phyloP scores from a whole-genome alignment of 2,329 filamentous ascomycete genomes.

The Neofusicoccum cordaticola region DNA sequence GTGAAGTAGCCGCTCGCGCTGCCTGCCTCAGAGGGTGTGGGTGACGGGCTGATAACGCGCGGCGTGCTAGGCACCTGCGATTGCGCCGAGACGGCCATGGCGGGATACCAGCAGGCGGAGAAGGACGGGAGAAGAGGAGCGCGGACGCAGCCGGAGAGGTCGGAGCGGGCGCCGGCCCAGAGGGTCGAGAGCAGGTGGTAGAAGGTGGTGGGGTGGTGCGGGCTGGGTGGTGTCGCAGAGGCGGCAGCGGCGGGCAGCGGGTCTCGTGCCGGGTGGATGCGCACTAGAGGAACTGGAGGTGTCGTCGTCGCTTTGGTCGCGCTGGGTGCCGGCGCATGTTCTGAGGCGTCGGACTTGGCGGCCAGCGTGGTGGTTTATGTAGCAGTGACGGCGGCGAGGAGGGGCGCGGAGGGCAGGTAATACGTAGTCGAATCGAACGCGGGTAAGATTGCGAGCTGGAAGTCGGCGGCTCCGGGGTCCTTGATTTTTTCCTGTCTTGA shows the following conservation, averaged over 20 bases:
- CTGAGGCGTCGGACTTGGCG: constrained; percentile 7
- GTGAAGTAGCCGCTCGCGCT: constrained; percentile 61
- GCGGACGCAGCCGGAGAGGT: constrained; percentile 31
- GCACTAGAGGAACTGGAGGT: neutral
- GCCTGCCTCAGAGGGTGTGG: constrained; percentile 63
- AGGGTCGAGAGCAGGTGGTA: constrained; percentile 1
- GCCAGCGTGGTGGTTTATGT: constrained; percentile 11
- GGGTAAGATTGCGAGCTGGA: constrained; percentile 12
- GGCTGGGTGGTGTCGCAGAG: neutral
- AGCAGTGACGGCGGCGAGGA: neutral
- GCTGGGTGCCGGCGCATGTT: constrained; percentile 13
- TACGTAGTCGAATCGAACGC: neutral
- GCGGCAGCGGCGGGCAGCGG: neutral
- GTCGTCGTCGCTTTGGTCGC: constrained; percentile 8
- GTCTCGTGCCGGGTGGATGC: constrained; percentile 6
- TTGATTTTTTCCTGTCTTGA: neutral
- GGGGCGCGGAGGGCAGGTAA: neutral
- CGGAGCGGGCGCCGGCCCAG: constrained; percentile 21
- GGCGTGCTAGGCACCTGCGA: constrained; percentile 71
- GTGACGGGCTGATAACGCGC: constrained; percentile 86
- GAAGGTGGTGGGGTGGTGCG: neutral
- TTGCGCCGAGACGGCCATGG: constrained; percentile 48
- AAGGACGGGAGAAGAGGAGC: constrained; percentile 61
- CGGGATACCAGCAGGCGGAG: constrained; percentile 34
- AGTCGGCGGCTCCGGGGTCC: constrained; percentile 7